phyloP scores from a whole-genome alignment of 2,329 filamentous ascomycete species.

The Xylariaceae sp. region DNA sequence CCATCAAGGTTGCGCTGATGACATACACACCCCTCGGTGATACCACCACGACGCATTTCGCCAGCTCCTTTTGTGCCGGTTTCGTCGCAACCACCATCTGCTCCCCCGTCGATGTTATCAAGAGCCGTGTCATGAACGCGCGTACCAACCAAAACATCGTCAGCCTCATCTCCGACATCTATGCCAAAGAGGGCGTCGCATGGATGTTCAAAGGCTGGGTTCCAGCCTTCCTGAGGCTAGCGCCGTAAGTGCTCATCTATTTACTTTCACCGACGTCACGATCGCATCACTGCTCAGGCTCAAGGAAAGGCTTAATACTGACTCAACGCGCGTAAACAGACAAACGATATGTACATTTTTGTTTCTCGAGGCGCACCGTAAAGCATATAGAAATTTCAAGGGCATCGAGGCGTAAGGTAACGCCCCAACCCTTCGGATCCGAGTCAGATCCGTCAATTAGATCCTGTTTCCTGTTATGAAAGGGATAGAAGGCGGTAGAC shows the following conservation, averaged over 20 bases:
- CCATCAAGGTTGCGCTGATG: constrained; percentile 69
- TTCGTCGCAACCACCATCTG: constrained; percentile 82
- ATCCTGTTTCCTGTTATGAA: not conserved
- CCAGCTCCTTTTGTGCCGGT: constrained; percentile 71
- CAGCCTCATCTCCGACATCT: constrained; percentile 62
- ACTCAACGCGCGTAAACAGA: constrained; percentile 34
- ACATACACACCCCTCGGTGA: constrained; percentile 63
- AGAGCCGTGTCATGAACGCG: constrained; percentile 80
- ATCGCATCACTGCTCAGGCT: too few species aligned
- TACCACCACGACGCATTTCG: constrained; percentile 72
- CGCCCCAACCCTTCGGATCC: not conserved
- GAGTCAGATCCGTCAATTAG: not conserved
- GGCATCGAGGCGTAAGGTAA: constrained; percentile 35
- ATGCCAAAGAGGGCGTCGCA: constrained; percentile 62
- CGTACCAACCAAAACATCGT: constrained; percentile 50
- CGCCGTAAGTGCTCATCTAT: constrained; percentile 48
- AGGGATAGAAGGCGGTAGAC: constrained; percentile 11
- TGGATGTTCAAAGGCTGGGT: constrained; percentile 94
- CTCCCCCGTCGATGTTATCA: constrained; percentile 82
- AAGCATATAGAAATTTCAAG: constrained; percentile 59
- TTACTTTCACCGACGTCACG: not conserved
- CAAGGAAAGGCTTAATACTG: not conserved
- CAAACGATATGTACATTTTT: constrained; percentile 86
- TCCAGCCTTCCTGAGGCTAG: constrained; percentile 64
- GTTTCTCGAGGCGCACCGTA: constrained; percentile 83